phyloP scores from a whole-genome alignment of 2,329 filamentous ascomycete genomes.

The Fusarium tjaetaba region DNA sequence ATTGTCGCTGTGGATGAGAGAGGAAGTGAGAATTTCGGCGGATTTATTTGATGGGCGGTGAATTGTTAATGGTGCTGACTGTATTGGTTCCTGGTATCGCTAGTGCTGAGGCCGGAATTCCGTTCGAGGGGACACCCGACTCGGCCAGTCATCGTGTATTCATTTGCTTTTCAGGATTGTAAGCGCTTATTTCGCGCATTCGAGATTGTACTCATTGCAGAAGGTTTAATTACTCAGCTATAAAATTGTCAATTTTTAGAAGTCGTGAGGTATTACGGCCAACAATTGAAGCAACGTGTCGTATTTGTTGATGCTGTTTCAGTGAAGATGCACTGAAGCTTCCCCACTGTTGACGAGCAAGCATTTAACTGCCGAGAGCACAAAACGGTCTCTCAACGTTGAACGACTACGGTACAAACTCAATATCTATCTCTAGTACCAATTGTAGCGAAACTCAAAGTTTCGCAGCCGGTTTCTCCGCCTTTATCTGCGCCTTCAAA shows the following conservation, averaged over 20 bases:
- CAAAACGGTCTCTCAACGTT: no score
- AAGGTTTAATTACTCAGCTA: accelerated
- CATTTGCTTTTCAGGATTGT: not conserved
- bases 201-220: accelerated
- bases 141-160: not conserved
- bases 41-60: not conserved
- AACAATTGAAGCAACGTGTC: not conserved
- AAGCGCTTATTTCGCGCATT: accelerated
- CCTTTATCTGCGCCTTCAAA: constrained; percentile 49
- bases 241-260: accelerated
- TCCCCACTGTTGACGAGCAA: not conserved
- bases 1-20: not conserved
- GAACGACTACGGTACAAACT: not conserved
- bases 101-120: constrained; percentile 6
- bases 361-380: not conserved
- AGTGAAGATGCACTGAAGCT: not conserved
- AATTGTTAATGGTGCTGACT: not conserved
- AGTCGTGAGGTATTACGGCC: not conserved
- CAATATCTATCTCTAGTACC: no score
- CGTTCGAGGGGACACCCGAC: no score
- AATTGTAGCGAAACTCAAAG: not conserved
- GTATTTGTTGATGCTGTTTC: not conserved
- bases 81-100: not conserved
- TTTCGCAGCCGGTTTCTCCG: constrained; percentile 4
- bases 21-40: not conserved